Evolutionary conservation across 23 red algal genomes (phyloP), one percentile per base, ranked within the genome.

Genomic region (Gracilaria caudata): DNA sequence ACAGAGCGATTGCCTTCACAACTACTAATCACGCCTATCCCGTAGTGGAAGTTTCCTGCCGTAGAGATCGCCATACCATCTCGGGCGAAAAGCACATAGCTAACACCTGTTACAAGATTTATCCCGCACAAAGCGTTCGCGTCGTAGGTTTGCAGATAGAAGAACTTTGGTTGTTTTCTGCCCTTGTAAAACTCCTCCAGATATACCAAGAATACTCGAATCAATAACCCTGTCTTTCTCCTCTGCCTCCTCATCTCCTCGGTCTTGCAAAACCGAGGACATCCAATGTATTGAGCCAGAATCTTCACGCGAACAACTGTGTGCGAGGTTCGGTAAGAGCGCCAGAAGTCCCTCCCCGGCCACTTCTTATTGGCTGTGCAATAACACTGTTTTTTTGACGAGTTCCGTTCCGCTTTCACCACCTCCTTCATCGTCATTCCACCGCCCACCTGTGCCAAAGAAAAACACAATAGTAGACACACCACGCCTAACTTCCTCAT

Each of bases 1-100:
- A 75, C 70, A n/a, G 47, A 16, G 9, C 20, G 21, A 49, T 75
- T 75, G 6, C 39, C 70, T 43, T 75, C 70, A 14, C 70, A 75
- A 29, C 8, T 17, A 25, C 39, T 46, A 10, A 75, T 49, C n/a
- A 75, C 70, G 10, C 9, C n/a, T 0, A 75, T 25, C 1, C 70
- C 70, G 70, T 46, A 49, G 70, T 75, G 70, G n/a, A 24, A 75
- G 19, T 75, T 75, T 7, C 70, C 70, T 3, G 70, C 70, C n/a
- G 29, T n/a, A 0, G 70, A 75, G 25, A 75, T 0, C 6, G 40
- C 21, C 1, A 7, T 26, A 16, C 70, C 70, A 16, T 75, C 70
- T 24, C 70, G 70, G 0, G 43, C 39, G 40, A 46, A 49, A 5
- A 75, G 38, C 0, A 75, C 37, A n/a, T 75, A 75, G 33, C 38